Evolutionary conservation across 176 grass and related monocot species (phyloP).

Genomic region (Oropetium thomaeum): DNA sequence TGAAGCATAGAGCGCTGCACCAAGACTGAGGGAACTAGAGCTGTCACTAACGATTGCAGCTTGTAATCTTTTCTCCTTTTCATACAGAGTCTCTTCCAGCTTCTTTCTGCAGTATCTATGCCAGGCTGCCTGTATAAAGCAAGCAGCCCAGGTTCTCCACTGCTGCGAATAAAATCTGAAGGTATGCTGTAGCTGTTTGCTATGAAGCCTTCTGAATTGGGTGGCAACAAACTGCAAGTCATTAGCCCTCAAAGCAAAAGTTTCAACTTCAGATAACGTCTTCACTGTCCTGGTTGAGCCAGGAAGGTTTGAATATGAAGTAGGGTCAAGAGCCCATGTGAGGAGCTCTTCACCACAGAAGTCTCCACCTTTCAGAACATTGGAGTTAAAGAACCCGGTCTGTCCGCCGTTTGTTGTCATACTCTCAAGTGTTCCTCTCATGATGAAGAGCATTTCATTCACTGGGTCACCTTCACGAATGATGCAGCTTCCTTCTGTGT

Average conservation of each 20-base stretch:
- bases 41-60: conserved; percentile 47
- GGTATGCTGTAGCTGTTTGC: conserved; percentile 72
- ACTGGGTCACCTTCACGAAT: conserved; percentile 85
- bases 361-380: conserved; percentile 67
- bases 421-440: conserved; percentile 81
- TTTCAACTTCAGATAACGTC: conserved; percentile 74
- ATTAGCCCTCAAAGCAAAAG: conserved; percentile 63
- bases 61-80: conserved; percentile 68
- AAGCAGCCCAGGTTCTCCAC: conserved; percentile 85
- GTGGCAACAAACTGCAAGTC: conserved; percentile 75
- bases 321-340: conserved; percentile 88
- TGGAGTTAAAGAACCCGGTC: conserved; percentile 71
- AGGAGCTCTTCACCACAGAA: conserved; percentile 94
- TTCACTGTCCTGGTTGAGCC: conserved; percentile 76
- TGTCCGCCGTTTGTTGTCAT: conserved; percentile 82
- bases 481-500: conserved; percentile 79
- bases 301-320: conserved; percentile 53
- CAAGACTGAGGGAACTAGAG: conserved; percentile 51
- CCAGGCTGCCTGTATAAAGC: conserved; percentile 92
- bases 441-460: conserved; percentile 95
- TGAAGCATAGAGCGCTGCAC: conserved; percentile 65
- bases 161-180: conserved; percentile 90
- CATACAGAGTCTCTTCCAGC: conserved; percentile 56
- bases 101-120: conserved; percentile 70
- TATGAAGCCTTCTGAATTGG: conserved; percentile 74